Conservation (phyloP, 2,329 filamentous ascomycete genomes). For the Aspergillus nomiae region DNA sequence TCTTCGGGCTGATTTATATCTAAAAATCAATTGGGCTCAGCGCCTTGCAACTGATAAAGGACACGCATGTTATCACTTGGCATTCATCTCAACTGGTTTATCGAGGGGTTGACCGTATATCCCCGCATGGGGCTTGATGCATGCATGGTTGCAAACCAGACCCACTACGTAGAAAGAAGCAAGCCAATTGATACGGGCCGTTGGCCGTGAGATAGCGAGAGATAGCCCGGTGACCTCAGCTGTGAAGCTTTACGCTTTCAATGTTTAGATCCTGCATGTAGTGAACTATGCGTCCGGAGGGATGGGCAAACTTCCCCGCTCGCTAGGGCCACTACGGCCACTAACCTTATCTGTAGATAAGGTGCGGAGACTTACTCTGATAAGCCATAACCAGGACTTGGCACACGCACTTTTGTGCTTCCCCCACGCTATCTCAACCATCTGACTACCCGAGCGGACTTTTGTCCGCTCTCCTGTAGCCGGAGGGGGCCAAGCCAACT, state of each 20-base stretch:
- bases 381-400: neutral
- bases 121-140: neutral
- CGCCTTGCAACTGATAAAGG: slow-evolving; percentile 2
- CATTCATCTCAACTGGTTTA: slow-evolving; percentile 1
- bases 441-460: slow-evolving; percentile 3
- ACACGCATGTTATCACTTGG: slow-evolving; percentile 10
- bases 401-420: neutral
- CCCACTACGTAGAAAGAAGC: neutral
- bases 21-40: neutral
- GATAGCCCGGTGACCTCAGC: neutral
- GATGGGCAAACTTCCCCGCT: neutral
- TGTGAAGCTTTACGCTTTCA: neutral
- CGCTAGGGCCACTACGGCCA: neutral
- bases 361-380: neutral
- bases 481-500: neutral
- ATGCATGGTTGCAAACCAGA: neutral
- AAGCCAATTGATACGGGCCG: neutral
- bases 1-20: slow-evolving; percentile 1
- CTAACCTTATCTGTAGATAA: neutral
- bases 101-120: neutral
- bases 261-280: too few relatives aligned
- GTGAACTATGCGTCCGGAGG: too few relatives aligned
- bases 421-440: neutral
- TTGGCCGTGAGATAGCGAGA: neutral
- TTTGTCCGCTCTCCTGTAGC: slow-evolving; percentile 4